These are phyloP conservation scores for Pichia terricola DNA, from an alignment of 1,139 yeast species.

Conservation along the genomic window DNA sequence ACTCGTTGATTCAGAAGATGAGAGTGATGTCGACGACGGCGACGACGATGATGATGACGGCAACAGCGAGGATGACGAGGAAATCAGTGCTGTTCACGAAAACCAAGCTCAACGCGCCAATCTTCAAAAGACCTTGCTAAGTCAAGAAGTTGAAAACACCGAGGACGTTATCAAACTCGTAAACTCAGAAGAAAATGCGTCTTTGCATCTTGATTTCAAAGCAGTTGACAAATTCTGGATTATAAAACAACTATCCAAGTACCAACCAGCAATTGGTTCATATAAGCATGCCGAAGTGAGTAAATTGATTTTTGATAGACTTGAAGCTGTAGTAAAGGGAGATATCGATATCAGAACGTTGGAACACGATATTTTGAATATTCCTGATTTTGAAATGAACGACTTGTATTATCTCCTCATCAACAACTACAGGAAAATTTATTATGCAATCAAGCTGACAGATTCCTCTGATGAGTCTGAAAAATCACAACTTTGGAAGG, in stretches of 20 bases:
- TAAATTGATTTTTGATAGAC: slow-evolving; percentile 21
- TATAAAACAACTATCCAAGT: slow-evolving; percentile 31
- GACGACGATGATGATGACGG: slow-evolving; percentile 24
- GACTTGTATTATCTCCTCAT: slow-evolving; percentile 40
- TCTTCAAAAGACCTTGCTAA: slow-evolving; percentile 3
- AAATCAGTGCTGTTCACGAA: slow-evolving; percentile 1
- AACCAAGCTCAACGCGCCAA: not conserved
- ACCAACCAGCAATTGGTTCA: slow-evolving; percentile 30
- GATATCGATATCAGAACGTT: slow-evolving; percentile 33
- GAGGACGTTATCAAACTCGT: slow-evolving; percentile 15
- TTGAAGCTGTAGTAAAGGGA: slow-evolving; percentile 25
- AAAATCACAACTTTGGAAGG: slow-evolving; percentile 10
- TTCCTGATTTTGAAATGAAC: slow-evolving; percentile 42
- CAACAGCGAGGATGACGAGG: slow-evolving; percentile 14
- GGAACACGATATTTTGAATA: slow-evolving; percentile 42
- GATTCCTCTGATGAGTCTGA: slow-evolving; percentile 11
- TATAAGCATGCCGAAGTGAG: slow-evolving; percentile 21
- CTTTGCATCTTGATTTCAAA: slow-evolving; percentile 10
- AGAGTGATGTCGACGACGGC: slow-evolving; percentile 25
- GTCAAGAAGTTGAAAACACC: slow-evolving; percentile 9
- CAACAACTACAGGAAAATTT: slow-evolving; percentile 30
- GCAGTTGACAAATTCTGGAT: slow-evolving; percentile 44
- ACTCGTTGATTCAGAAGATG: slow-evolving; percentile 36
- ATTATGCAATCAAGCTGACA: slow-evolving; percentile 22
- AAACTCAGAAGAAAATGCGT: slow-evolving; percentile 1